Evolutionary conservation across 2,329 filamentous ascomycete genomes (phyloP).

Genomic region (Dryadomyces sulphureus): DNA sequence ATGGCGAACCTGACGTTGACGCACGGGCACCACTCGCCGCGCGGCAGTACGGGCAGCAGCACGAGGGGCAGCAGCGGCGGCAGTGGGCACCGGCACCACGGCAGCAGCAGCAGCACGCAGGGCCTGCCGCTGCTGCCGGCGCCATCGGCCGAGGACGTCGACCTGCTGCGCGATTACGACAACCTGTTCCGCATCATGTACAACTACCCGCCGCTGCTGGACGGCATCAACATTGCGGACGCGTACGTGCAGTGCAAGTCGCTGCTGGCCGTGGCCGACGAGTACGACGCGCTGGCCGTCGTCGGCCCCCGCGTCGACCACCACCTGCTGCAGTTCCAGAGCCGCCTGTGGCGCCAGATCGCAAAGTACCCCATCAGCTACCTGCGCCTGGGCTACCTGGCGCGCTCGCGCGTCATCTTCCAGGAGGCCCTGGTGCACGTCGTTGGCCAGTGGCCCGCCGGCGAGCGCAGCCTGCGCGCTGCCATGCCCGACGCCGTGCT

Average conservation of each 20-base stretch:
- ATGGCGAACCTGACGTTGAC: conserved; percentile 60
- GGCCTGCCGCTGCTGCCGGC: conserved; percentile 18
- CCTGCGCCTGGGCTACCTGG: conserved; percentile 74
- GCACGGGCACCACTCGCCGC: conserved; percentile 22
- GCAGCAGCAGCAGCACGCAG: conserved; percentile 4
- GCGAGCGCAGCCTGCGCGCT: conserved; percentile 60
- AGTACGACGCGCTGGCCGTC: conserved; percentile 81
- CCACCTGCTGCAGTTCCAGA: conserved; percentile 83
- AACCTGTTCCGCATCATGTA: conserved; percentile 95
- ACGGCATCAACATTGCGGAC: conserved; percentile 76
- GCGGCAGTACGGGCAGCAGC: neutral
- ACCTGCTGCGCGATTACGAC: conserved; percentile 81
- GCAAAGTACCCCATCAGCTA: conserved; percentile 92
- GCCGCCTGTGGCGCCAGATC: conserved; percentile 86
- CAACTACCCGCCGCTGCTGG: conserved; percentile 72
- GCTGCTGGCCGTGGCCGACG: conserved; percentile 75
- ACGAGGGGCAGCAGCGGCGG: conserved; percentile 17
- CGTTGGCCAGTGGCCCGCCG: conserved; percentile 83
- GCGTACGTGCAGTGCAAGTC: conserved; percentile 92
- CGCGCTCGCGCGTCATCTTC: conserved; percentile 70
- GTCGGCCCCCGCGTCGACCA: conserved; percentile 86
- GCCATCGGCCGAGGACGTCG: conserved; percentile 48
- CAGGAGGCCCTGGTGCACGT: conserved; percentile 85
- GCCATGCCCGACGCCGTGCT: conserved; percentile 62
- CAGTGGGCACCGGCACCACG: neutral